Conservation (phyloP, 148 eudicot species). For the Chenopodium formosanum region DNA sequence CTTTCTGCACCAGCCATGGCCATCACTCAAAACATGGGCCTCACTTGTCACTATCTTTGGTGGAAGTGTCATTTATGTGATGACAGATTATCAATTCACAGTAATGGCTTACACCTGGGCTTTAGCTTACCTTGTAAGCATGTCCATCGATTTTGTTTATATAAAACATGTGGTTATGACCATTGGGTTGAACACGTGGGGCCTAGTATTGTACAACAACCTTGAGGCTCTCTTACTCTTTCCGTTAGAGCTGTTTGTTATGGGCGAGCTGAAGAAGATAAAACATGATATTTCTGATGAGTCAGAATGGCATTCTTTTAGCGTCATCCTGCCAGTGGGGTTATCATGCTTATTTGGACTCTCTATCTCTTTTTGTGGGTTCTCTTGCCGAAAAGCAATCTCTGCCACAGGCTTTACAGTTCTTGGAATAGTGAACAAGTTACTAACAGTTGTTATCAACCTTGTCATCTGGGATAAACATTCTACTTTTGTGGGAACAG, state of each 20-base stretch:
- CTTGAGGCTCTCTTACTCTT: slow-evolving; percentile 88
- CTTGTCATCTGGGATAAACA: slow-evolving; percentile 89
- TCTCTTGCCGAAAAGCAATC: slow-evolving; percentile 89
- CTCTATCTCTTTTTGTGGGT: slow-evolving; percentile 92
- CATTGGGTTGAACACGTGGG: slow-evolving; percentile 94
- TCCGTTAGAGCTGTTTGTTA: slow-evolving; percentile 81
- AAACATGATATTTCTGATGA: slow-evolving; percentile 75
- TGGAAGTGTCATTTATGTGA: slow-evolving; percentile 85
- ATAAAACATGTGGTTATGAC: slow-evolving; percentile 98
- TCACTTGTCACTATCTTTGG: slow-evolving; percentile 84
- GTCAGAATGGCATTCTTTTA: slow-evolving; percentile 77
- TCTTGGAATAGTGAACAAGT: slow-evolving; percentile 91
- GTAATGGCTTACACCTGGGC: slow-evolving; percentile 91
- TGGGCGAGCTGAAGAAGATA: slow-evolving; percentile 97
- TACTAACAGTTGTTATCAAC: slow-evolving; percentile 85
- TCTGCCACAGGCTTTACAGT: slow-evolving; percentile 97
- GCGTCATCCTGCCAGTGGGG: slow-evolving; percentile 81
- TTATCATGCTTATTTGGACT: slow-evolving; percentile 89
- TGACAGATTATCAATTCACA: slow-evolving; percentile 92
- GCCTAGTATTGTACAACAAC: slow-evolving; percentile 93
- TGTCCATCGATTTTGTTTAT: slow-evolving; percentile 96
- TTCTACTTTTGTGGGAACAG: slow-evolving; percentile 78
- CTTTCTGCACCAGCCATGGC: slow-evolving; percentile 95
- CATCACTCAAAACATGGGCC: slow-evolving; percentile 76
- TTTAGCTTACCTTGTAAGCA: slow-evolving; percentile 86